Base-by-base conservation (phyloP, 2,329 filamentous ascomycete species). In the Fusarium penzigii region DNA sequence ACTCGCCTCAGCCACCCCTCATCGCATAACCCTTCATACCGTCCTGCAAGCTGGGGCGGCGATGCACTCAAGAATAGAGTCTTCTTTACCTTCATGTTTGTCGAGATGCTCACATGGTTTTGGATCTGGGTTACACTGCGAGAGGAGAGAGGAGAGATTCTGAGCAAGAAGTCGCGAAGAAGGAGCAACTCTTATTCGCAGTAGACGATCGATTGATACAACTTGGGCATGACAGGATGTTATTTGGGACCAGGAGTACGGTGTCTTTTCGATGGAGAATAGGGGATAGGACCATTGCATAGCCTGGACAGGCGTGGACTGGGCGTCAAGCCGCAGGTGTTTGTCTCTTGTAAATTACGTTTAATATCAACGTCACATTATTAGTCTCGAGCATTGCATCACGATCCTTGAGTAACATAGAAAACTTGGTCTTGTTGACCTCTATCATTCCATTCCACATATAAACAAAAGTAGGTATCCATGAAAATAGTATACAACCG, bases 91-190 rank as follows among this genome's bases (percentile, higher is more conserved):
- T 94, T 91, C 72, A 85, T 85, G 9, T 94, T 96, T 65, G 67
- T 96, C 66, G 92, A 97, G 76, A 83, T 90, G 69, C 78, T 90
- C 60, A 81, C 82, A 55, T 96, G 92, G 90, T 92, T 96, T 71
- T 96, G 92, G 92, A 85, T 84, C 20, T 90, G 85, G 79, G 78
- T 87, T 29, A 88, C 84, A 5, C 70, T 91, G 62, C 77, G 84
- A 47, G 88, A 91, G 65, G 88, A 91, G 75, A 66, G 74, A n/a
- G 58, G 64, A 5, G 72, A 69, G 17, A 65, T 82, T 3, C 52
- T 75, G 10, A 64, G 64, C 8, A 73, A 71, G 56, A 75, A 76
- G 66, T 68, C 66, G 17, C 69, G 65, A 57, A 68, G 55, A 46
- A 51, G 61, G 29, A 64, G 63, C 29, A 45, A 63, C 25, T 65